Percentiles rank a stretch among this genome's conserved stretches.
phyloP scores from a whole-genome alignment of 2,329 filamentous ascomycete genomes.

The Botryotinia calthae region DNA sequence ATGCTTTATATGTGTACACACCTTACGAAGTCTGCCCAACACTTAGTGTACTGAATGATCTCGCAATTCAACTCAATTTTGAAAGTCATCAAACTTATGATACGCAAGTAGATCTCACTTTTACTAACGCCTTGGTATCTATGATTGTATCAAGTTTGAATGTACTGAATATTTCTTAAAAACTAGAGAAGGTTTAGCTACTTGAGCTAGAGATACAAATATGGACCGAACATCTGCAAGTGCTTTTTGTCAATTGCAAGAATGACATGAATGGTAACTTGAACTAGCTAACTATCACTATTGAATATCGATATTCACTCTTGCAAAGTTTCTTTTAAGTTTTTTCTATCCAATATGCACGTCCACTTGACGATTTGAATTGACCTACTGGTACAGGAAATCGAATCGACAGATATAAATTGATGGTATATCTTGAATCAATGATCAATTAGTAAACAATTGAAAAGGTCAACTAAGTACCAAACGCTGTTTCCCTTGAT shows the following conservation, averaged over 20 bases:
- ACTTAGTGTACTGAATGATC: neutral
- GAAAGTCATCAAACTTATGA: neutral
- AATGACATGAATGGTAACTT: too few species aligned
- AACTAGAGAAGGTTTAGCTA: neutral
- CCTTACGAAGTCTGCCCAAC: too few species aligned
- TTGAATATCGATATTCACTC: too few species aligned
- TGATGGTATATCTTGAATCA: too few species aligned
- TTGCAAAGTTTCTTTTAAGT: too few species aligned
- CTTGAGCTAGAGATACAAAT: neutral
- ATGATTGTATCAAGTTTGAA: neutral
- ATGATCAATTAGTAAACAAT: neutral
- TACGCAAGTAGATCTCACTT: neutral
- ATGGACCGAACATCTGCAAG: too few species aligned
- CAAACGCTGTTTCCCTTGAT: neutral
- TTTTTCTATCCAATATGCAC: accelerated
- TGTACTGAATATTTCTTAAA: neutral
- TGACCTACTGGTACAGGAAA: too few species aligned
- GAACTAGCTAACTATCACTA: too few species aligned
- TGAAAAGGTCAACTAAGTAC: neutral
- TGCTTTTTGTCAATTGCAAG: too few species aligned
- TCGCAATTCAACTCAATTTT: neutral
- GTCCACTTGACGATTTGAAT: too few species aligned
- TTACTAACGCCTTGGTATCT: neutral
- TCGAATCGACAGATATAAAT: too few species aligned
- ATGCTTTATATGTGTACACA: too few species aligned